Evolutionary conservation across 306 rosid species (phyloP).

Genomic region (Rosa multiflora): DNA sequence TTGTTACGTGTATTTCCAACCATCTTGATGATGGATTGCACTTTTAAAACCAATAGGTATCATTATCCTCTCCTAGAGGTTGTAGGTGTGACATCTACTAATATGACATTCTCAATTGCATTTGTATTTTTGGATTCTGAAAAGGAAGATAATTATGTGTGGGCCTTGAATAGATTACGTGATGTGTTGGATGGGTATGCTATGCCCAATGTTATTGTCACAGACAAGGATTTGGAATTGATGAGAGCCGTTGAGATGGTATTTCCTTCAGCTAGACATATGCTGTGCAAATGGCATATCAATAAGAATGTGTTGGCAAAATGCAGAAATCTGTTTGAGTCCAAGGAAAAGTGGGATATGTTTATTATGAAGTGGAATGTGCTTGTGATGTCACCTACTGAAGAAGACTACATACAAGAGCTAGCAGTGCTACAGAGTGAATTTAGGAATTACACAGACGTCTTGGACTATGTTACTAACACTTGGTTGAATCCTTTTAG

Average conservation of each 20-base stretch:
- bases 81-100: slow-evolving; percentile 16
- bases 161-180: slow-evolving; percentile 14
- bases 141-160: slow-evolving; percentile 13
- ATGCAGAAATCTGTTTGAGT: slow-evolving; percentile 16
- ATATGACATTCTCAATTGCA: slow-evolving; percentile 19
- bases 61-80: slow-evolving; percentile 8
- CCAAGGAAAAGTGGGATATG: slow-evolving; percentile 19
- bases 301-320: slow-evolving; percentile 17
- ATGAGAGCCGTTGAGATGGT: slow-evolving; percentile 12
- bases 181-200: slow-evolving; percentile 1
- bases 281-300: slow-evolving; percentile 12
- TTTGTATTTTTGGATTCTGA: slow-evolving; percentile 10
- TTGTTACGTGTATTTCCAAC: slow-evolving; percentile 12
- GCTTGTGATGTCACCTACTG: slow-evolving; percentile 4
- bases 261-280: slow-evolving; percentile 15
- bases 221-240: slow-evolving; percentile 19
- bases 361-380: slow-evolving; percentile 21
- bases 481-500: slow-evolving; percentile 20
- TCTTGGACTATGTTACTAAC: slow-evolving; percentile 14
- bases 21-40: slow-evolving; percentile 14
- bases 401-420: neutral
- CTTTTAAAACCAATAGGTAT: slow-evolving; percentile 10
- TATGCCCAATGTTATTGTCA: slow-evolving; percentile 16
- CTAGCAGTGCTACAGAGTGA: slow-evolving; percentile 13
- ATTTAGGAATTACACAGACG: slow-evolving; percentile 12